These are phyloP conservation scores for Clarireedia hainanense DNA, from an alignment of 2,329 filamentous ascomycete genomes.

Conservation along the genomic window DNA sequence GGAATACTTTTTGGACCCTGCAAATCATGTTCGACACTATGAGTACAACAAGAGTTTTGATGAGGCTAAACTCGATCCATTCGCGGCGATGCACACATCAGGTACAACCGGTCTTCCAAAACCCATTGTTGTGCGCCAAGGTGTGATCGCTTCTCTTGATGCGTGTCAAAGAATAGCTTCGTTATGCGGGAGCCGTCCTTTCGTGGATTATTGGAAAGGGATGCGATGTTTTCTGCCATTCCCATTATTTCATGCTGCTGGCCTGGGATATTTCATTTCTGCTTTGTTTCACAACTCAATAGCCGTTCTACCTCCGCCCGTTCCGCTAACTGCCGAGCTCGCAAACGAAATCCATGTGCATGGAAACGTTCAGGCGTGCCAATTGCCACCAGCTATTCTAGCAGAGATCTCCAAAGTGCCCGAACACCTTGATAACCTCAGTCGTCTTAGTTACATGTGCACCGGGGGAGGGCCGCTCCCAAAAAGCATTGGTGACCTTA, in stretches of 20 bases:
- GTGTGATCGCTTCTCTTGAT: slow-evolving; percentile 6
- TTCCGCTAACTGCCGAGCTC: neutral
- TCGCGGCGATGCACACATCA: slow-evolving; percentile 11
- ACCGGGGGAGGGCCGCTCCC: slow-evolving; percentile 1
- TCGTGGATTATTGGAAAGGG: neutral
- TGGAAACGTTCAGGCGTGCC: neutral
- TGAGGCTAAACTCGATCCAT: slow-evolving; percentile 8
- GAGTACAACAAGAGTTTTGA: slow-evolving; percentile 18
- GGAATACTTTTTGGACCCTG: neutral
- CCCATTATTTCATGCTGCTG: slow-evolving; percentile 9
- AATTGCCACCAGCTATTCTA: neutral
- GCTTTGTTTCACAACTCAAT: neutral
- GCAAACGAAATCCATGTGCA: neutral
- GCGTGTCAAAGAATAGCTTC: neutral
- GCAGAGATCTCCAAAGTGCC: neutral
- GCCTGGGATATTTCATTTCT: neutral
- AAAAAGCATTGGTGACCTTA: neutral
- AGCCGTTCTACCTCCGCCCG: neutral
- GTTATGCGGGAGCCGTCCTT: neutral
- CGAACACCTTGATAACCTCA: neutral
- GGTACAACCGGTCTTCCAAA: slow-evolving; percentile 12
- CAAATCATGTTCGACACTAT: neutral
- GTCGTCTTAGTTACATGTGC: neutral
- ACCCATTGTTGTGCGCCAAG: slow-evolving; percentile 7
- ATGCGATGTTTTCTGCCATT: neutral